Evolutionary conservation across 2,329 filamentous ascomycete species (phyloP).

Genomic region (Didymella pinodella): DNA sequence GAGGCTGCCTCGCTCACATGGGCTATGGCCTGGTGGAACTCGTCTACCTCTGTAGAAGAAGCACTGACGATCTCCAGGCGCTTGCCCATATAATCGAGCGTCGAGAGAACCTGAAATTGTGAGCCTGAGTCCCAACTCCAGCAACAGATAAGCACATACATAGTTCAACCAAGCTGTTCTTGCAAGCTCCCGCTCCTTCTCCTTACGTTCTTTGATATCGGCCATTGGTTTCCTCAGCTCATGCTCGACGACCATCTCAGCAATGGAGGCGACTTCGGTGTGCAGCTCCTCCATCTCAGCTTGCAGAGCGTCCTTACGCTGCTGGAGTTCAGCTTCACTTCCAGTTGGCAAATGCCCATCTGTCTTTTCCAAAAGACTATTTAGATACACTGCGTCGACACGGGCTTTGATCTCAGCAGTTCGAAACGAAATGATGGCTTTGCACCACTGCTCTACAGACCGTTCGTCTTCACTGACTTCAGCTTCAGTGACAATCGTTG

Average conservation of each 20-base stretch:
- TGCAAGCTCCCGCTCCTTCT: conserved; percentile 46
- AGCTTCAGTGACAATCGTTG: conserved; percentile 61
- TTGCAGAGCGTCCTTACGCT: conserved; percentile 63
- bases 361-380: conserved; percentile 34
- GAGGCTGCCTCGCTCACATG: conserved; percentile 38
- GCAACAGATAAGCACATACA: conserved; percentile 37
- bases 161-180: conserved; percentile 55
- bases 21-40: conserved; percentile 44
- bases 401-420: conserved; percentile 53
- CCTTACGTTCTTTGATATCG: conserved; percentile 47
- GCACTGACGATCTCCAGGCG: conserved; percentile 41
- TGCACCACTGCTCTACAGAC: conserved; percentile 64
- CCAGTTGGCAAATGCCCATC: conserved; percentile 19
- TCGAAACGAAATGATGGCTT: conserved; percentile 52
- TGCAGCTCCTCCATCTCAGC: conserved; percentile 74
- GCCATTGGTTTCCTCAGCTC: conserved; percentile 70
- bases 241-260: conserved; percentile 74
- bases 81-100: conserved; percentile 54
- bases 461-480: conserved; percentile 62
- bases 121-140: conserved; percentile 8
- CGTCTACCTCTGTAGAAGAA: conserved; percentile 36
- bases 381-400: conserved; percentile 64
- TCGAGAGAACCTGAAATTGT: conserved; percentile 45
- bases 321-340: conserved; percentile 55
- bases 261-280: conserved; percentile 72